Conservation (phyloP, 768 basidiomycete species). For the Aureoboletus auriporus region DNA sequence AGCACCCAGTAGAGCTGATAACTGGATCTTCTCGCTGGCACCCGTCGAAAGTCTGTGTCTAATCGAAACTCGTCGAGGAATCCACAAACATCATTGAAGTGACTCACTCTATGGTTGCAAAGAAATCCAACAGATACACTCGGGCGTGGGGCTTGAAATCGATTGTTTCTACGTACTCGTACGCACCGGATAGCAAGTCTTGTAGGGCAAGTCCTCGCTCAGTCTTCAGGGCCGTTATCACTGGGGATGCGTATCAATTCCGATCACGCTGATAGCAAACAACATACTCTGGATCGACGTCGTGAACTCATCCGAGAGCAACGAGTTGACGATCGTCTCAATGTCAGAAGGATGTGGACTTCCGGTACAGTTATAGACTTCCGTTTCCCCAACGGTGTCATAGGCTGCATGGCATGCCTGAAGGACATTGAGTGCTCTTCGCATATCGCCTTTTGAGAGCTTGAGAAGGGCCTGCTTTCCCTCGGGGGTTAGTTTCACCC, state of each 20-base stretch:
- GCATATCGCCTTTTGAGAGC: constrained; percentile 97
- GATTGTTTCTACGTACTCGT: constrained; percentile 83
- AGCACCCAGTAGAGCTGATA: constrained; percentile 85
- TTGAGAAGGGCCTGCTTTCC: constrained; percentile 88
- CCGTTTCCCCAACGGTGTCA: constrained; percentile 79
- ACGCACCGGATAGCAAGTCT: constrained; percentile 88
- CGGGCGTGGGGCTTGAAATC: constrained; percentile 84
- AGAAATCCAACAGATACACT: constrained; percentile 85
- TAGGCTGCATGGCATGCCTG: constrained; percentile 99
- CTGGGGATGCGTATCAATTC: constrained; percentile 37
- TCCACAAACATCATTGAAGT: neutral
- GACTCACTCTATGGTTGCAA: constrained; percentile 93
- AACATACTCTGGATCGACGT: constrained; percentile 77
- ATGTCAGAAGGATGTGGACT: constrained; percentile 95
- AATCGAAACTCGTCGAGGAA: neutral
- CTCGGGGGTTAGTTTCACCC: constrained; percentile 81
- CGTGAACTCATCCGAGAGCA: constrained; percentile 95
- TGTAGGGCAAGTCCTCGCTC: constrained; percentile 94
- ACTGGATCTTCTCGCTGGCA: constrained; percentile 89
- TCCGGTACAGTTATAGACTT: constrained; percentile 96
- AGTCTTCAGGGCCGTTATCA: constrained; percentile 81
- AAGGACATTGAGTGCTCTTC: constrained; percentile 90
- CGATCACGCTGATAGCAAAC: neutral
- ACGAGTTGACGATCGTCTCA: constrained; percentile 87
- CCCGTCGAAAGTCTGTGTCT: constrained; percentile 92